Evolutionary conservation across 306 rosid species (phyloP), one percentile per base, ranked within the genome.

Genomic region (Vigna trinervia): DNA sequence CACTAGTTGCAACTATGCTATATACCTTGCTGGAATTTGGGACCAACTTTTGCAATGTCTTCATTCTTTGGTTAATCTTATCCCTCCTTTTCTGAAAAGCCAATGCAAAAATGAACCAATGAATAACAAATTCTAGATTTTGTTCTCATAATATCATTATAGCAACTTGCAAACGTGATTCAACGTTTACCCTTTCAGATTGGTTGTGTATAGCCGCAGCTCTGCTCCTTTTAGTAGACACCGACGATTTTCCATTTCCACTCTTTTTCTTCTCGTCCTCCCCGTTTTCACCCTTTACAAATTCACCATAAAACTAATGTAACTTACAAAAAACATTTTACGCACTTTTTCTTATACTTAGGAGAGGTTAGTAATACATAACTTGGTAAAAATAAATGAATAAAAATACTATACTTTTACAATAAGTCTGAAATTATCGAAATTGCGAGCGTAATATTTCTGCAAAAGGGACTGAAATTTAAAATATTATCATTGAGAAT

Each of bases 1-100:
- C 41, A 66, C 78, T 76, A 71, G 52, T 68, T 75, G 80, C 51
- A 74, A 80, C 73, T 59, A 62, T 66, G 76, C 73, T 90, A 76
- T 56, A 39, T 88, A 95, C 99, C 97, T 95, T 92, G 82, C 90
- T 90, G 85, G 99, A 92, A 89, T 88, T 95, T 80, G 99, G 97
- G 88, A 95, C 99, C 90, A 95, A 85, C 90, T 92, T 92, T 83
- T 92, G 99, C 83, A 95, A 76, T 48, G 99, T 88, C 89, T 89
- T 92, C 97, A 95, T 92, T 89, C 94, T 89, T 64, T 95, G 92
- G 87, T 92, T 95, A 80, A 95, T 95, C 87, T 91, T 95, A 80
- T 95, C 97, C 86, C 99, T 89, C 87, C 99, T 92, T 88, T 95
- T 95, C 99, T 95, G 84, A 57, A 83, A 78, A 70, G 30, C 36